Evolutionary conservation across 2,329 filamentous ascomycete genomes (phyloP).

Genomic region (Geosmithia putterillii): DNA sequence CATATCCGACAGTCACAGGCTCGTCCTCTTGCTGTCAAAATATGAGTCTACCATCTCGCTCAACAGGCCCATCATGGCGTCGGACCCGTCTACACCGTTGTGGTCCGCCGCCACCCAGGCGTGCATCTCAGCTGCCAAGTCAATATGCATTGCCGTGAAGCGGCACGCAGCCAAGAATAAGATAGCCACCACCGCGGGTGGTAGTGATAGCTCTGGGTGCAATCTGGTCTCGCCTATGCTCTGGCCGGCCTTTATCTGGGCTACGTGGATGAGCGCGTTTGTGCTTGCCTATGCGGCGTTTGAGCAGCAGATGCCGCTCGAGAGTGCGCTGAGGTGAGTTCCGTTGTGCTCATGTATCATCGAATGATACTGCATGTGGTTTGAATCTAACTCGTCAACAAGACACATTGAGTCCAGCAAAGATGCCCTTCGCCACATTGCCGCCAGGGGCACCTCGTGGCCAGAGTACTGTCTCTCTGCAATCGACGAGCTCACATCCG

Average conservation of each 20-base stretch:
- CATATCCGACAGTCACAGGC: conserved; percentile 20
- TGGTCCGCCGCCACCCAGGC: conserved; percentile 36
- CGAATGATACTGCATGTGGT: neutral
- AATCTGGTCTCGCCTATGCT: conserved; percentile 18
- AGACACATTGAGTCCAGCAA: conserved; percentile 17
- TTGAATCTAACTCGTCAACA: neutral
- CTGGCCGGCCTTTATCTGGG: conserved; percentile 41
- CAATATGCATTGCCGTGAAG: conserved; percentile 28
- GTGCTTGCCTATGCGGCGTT: conserved; percentile 36
- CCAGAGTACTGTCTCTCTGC: conserved; percentile 18
- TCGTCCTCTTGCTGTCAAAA: conserved; percentile 29
- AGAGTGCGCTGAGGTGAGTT: conserved; percentile 25
- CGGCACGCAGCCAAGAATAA: conserved; percentile 9
- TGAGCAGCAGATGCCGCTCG: conserved; percentile 25
- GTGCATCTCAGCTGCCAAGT: conserved; percentile 36
- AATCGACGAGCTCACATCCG: conserved; percentile 16
- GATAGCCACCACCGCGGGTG: neutral
- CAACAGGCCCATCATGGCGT: conserved; percentile 35
- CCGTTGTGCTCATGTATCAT: neutral
- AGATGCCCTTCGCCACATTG: conserved; percentile 12
- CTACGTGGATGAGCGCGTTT: conserved; percentile 39
- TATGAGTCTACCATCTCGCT: conserved; percentile 38
- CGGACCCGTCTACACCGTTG: conserved; percentile 25
- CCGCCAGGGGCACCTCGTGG: conserved; percentile 17
- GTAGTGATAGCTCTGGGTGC: conserved; percentile 3